Evolutionary conservation across 805 yeast species (phyloP).

Genomic region (Hanseniaspora taiwanica): DNA sequence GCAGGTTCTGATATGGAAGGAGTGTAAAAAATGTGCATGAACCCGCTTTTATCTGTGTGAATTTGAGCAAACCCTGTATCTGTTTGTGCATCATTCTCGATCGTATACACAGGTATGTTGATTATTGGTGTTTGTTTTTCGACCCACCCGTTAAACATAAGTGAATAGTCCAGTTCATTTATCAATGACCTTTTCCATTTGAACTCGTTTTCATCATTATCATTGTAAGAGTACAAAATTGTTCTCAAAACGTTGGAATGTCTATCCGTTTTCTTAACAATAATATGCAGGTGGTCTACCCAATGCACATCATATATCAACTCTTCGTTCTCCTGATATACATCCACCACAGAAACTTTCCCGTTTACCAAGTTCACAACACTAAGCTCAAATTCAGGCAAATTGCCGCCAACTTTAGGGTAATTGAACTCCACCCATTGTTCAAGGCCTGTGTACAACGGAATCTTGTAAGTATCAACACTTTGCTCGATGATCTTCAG

Average conservation of each 20-base stretch:
- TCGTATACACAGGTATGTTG: conserved; percentile 26
- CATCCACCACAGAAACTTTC: conserved; percentile 17
- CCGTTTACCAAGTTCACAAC: conserved; percentile 1
- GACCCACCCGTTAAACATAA: conserved; percentile 43
- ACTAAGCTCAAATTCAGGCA: conserved; percentile 29
- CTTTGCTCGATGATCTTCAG: conserved; percentile 45
- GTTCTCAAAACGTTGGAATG: conserved; percentile 42
- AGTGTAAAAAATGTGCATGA: conserved; percentile 52
- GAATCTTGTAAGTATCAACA: conserved; percentile 40
- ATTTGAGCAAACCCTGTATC: conserved; percentile 49
- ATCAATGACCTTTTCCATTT: background rate
- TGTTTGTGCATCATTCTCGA: conserved; percentile 13
- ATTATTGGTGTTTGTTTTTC: conserved; percentile 33
- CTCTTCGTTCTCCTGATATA: conserved; percentile 29
- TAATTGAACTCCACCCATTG: conserved; percentile 31
- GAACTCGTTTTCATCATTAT: conserved; percentile 13
- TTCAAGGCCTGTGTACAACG: conserved; percentile 32
- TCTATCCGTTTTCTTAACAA: conserved; percentile 53
- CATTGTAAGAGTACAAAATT: conserved; percentile 26
- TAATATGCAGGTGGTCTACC: conserved; percentile 35
- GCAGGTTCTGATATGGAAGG: conserved; percentile 28
- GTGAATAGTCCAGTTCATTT: conserved; percentile 30
- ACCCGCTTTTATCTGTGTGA: conserved; percentile 37
- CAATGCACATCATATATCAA: conserved; percentile 52
- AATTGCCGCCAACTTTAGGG: conserved; percentile 59